A percentile compares a stretch with the other conserved stretches of the same genome.
phyloP scores from a whole-genome alignment of 331 rosid genomes.

The Prunus yedoensis region DNA sequence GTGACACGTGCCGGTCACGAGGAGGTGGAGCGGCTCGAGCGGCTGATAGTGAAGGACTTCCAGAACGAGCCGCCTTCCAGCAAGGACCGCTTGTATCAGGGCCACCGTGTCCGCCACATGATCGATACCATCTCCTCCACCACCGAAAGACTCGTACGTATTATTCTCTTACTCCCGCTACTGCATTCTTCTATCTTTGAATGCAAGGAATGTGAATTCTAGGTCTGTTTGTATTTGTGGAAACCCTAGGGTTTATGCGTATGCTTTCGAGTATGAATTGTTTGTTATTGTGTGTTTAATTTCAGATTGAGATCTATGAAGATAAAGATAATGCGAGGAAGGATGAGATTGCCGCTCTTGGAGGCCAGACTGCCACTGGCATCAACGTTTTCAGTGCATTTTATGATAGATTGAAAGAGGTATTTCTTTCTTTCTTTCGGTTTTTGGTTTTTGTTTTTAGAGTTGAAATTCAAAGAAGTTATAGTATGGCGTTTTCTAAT shows the following conservation, averaged over 20 bases:
- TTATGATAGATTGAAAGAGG: constrained; percentile 96
- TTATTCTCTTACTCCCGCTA: background rate
- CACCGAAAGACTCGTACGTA: constrained; percentile 64
- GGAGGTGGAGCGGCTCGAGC: constrained; percentile 91
- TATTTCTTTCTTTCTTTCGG: constrained; percentile 5
- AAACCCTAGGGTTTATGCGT: background rate
- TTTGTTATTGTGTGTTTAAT: background rate
- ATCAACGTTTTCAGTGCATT: constrained; percentile 89
- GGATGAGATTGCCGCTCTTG: constrained; percentile 95
- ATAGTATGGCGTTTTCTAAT: background rate
- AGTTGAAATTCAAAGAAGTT: background rate
- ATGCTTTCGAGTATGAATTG: background rate
- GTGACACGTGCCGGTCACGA: constrained; percentile 84
- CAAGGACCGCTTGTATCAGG: constrained; percentile 83
- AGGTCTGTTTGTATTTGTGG: background rate
- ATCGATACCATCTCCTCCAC: constrained; percentile 66
- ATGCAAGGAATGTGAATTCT: background rate
- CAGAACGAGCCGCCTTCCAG: constrained; percentile 64
- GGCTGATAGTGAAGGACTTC: constrained; percentile 82
- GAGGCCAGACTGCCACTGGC: constrained; percentile 94
- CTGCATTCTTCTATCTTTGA: too few relatives aligned
- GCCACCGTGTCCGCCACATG: constrained; percentile 84
- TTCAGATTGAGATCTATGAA: constrained; percentile 75
- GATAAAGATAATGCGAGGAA: constrained; percentile 85
- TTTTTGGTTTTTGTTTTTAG: too few relatives aligned